Base-by-base conservation (phyloP, 2,329 filamentous ascomycete species). In the Chaetomiaceae sp. region DNA sequence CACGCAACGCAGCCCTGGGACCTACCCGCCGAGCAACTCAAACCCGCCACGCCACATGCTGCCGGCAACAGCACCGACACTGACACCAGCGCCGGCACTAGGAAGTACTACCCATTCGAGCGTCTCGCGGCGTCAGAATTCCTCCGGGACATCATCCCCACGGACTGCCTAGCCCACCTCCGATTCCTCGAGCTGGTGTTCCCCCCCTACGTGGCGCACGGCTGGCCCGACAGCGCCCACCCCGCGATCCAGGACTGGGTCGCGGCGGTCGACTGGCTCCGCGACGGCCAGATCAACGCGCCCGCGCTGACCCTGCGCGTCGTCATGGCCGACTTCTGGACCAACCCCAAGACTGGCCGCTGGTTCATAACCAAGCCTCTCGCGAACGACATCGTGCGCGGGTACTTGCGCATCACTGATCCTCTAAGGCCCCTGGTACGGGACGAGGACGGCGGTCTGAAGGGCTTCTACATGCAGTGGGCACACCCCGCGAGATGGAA, bases 141-240 rank as follows among this genome's bases (percentile, higher is more conserved):
- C 19, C 50, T 52, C 2, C 25, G 31, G 19, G 44, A 52, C 23
- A 21, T 52, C 13, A 17, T 48, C 12, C 44, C 44, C 3, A 17
- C 8, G 8, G 44, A 49, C 27, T 46, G 51, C 42, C 45, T 53
- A 14, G 17, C 42, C 31, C 3, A 49, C 17, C 51, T 53, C 45
- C 40, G 51, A n/a, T 53, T 49, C 17, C 35, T 53, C 8, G 45
- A 53, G 31, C 21, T 53, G 20, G 41, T 53, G 9, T 53, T 53
- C 23, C 51, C 45, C 5, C 45, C 45, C 5, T 53, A 53, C 46
- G 30, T 30, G 5, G 35, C 45, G 3, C 13, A 42, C 23, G 37
- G 19, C 35, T 53, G 51, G 51, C 51, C 45, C 19, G 13, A 19
- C 10, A n/a, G 23, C 10, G 20, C 45, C 5, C 40, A 38, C 17